These are phyloP conservation scores for Ascochyta lentis DNA, from an alignment of 2,329 filamentous ascomycete genomes.

Conservation along the genomic window DNA sequence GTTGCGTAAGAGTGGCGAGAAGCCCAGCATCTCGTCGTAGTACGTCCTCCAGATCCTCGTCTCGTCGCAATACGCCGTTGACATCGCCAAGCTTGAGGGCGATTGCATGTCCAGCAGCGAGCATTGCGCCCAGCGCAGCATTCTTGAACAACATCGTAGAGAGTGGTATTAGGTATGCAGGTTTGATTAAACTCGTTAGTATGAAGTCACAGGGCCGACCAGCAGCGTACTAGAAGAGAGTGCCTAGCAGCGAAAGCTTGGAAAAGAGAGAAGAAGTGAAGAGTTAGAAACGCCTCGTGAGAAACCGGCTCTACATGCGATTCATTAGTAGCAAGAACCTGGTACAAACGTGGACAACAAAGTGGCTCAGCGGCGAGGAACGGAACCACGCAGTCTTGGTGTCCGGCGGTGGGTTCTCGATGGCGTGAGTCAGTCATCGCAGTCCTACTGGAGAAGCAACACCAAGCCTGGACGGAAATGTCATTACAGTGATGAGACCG, in stretches of 20 bases:
- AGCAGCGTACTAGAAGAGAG: constrained; percentile 45
- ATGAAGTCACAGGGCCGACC: constrained; percentile 41
- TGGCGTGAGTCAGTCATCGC: constrained; percentile 40
- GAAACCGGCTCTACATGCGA: constrained; percentile 40
- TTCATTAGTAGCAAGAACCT: constrained; percentile 34
- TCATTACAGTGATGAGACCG: constrained; percentile 43
- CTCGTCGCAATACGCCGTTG: constrained; percentile 37
- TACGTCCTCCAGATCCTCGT: constrained; percentile 40
- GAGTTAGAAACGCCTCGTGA: constrained; percentile 32
- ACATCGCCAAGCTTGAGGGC: constrained; percentile 35
- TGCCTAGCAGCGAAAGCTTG: constrained; percentile 32
- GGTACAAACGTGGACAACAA: constrained; percentile 33
- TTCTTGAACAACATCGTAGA: constrained; percentile 42
- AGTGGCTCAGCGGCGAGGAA: constrained; percentile 23
- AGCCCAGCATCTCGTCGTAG: constrained; percentile 44
- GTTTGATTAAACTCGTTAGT: constrained; percentile 45
- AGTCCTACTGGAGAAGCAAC: constrained; percentile 39
- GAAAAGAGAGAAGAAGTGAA: constrained; percentile 37
- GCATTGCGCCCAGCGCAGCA: constrained; percentile 39
- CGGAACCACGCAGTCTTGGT: constrained; percentile 27
- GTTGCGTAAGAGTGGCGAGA: constrained; percentile 45
- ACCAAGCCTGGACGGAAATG: constrained; percentile 33
- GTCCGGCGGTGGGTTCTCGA: constrained; percentile 27
- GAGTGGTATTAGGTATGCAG: constrained; percentile 38
- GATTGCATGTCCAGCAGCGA: constrained; percentile 42